Percentiles rank a stretch among this genome's conserved stretches.
Conservation (phyloP, 495 filamentous ascomycete genomes). For the Bombardia bombarda region DNA sequence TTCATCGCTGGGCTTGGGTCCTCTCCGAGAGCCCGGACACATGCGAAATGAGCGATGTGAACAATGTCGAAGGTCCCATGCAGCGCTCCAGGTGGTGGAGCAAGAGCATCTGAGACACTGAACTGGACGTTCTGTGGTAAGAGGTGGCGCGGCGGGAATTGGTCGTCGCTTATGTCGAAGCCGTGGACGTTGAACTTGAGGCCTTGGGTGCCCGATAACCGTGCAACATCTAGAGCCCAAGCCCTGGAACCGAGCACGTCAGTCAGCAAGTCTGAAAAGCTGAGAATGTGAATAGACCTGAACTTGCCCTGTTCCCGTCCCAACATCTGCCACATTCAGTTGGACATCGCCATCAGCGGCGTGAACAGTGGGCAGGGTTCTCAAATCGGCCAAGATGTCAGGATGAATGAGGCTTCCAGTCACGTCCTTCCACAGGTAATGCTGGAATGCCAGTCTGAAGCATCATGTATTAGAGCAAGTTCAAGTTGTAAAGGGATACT, state of each 20-base stretch:
- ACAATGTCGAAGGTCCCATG: constrained; percentile 5
- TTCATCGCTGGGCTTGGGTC: constrained; percentile 5
- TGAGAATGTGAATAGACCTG: background rate
- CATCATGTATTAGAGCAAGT: background rate
- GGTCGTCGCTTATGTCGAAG: constrained; percentile 9
- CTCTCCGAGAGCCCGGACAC: constrained; percentile 3
- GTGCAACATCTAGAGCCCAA: constrained; percentile 3
- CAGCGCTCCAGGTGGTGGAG: background rate
- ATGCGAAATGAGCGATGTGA: constrained; percentile 6
- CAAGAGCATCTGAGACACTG: constrained; percentile 4
- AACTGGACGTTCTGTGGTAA: background rate
- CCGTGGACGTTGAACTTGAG: constrained; percentile 8
- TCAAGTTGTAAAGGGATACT: background rate
- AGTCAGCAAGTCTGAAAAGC: background rate
- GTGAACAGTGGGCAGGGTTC: background rate
- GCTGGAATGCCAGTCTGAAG: background rate
- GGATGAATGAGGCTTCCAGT: background rate
- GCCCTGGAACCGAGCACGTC: background rate
- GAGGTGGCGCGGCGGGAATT: constrained; percentile 1
- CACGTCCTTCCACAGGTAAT: constrained; percentile 5
- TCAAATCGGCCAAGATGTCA: constrained; percentile 1
- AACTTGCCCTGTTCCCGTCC: constrained; percentile 4
- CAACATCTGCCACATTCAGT: constrained; percentile 4
- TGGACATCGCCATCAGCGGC: background rate
- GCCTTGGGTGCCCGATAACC: background rate